Conservation (phyloP, 2,329 filamentous ascomycete species). For the Scorias spongiosa region DNA sequence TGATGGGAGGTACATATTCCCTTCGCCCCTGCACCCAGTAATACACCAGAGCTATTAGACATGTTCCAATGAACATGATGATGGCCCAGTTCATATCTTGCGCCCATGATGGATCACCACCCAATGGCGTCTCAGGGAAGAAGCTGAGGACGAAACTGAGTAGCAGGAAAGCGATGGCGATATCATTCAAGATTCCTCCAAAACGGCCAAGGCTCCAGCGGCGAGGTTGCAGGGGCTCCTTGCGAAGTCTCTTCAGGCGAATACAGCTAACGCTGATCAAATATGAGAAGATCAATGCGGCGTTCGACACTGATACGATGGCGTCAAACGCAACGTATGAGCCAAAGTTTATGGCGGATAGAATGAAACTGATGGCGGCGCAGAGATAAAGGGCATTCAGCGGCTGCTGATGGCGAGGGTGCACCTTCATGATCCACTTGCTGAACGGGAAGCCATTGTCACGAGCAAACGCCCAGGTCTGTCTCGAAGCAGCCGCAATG, state of each 20-base stretch:
- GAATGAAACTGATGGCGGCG: conserved; percentile 10
- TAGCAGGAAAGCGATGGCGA: conserved; percentile 5
- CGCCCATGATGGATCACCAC: neutral
- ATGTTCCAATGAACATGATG: neutral
- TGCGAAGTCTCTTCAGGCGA: conserved; percentile 6
- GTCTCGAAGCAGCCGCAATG: conserved; percentile 42
- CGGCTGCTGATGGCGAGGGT: conserved; percentile 3
- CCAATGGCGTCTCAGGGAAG: conserved; percentile 3
- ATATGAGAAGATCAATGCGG: conserved; percentile 17
- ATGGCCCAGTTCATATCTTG: neutral
- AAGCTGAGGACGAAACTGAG: conserved; percentile 8
- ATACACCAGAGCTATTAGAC: neutral
- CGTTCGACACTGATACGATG: conserved; percentile 24
- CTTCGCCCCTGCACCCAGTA: neutral
- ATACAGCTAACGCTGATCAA: conserved; percentile 7
- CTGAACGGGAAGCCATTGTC: conserved; percentile 48
- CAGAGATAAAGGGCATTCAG: conserved; percentile 8
- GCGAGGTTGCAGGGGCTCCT: conserved; percentile 6
- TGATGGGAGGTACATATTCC: neutral
- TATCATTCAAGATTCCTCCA: conserved; percentile 6
- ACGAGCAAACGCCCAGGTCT: conserved; percentile 48
- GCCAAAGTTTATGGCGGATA: conserved; percentile 23
- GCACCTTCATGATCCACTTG: neutral
- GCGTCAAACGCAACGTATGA: conserved; percentile 28
- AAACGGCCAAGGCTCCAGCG: conserved; percentile 7